Base-by-base conservation (phyloP, 768 basidiomycete genomes). In the Tricholomella constricta region DNA sequence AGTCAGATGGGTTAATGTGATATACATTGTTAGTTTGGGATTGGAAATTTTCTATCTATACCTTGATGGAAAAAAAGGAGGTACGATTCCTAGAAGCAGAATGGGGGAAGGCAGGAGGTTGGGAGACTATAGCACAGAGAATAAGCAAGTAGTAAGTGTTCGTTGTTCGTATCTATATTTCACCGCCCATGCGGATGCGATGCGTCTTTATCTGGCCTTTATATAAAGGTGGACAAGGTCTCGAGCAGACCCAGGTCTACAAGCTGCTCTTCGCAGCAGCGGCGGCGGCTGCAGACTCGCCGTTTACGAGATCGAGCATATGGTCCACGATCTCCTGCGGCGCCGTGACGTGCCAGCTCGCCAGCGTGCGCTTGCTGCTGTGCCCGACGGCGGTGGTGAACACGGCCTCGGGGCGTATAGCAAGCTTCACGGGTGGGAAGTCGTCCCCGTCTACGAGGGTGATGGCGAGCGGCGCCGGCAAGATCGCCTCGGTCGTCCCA, bases 371-470 rank as follows among this genome's bases (percentile, higher is more conserved):
- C 75, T 96, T 96, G 63, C 81, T 84, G 62, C 85, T 85, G 55
- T 90, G 89, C 1, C 95, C 95, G n/a, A 98, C 93, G 25, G 92
- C 89, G 6, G 92, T 93, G 19, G 94, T 91, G 78, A 96, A 98
- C 38, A 96, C 76, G 20, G 80, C 83, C 5, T 90, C 88, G 6
- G 84, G 78, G 41, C 68, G 64, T 64, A 96, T 79, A 36, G 74
- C 70, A 23, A 96, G 78, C 42, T 89, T 78, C 23, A 91, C 72
- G 11, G 78, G 77, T 25, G 67, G 68, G 1, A 70, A 34, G 4
- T 43, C 9, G 1, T 72, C 63, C 29, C 66, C 78, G 61, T 83
- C 75, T 74, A 89, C 65, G 48, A 78, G 69, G 4, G 75, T 80
- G 3, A 82, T 76, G 3, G 76, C 71, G 19, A 86, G 72, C 19